Percentiles rank a stretch among this genome's conserved stretches.
phyloP scores from a whole-genome alignment of 2,329 filamentous ascomycete genomes.

The Penicillium glabrum region DNA sequence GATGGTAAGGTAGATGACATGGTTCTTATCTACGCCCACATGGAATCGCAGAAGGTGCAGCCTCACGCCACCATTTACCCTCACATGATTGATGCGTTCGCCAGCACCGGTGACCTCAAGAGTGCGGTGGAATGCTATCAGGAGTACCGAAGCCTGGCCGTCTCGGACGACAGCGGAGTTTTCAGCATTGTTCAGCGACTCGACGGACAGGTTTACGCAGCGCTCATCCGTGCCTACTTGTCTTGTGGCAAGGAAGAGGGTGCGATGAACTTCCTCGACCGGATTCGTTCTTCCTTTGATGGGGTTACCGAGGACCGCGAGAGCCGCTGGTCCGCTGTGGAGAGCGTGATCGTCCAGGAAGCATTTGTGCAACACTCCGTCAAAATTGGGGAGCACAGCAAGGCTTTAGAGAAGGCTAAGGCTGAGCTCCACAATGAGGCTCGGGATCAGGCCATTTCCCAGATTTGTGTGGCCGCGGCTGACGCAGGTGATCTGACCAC shows the following conservation, averaged over 20 bases:
- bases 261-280: conserved; percentile 81
- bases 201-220: conserved; percentile 83
- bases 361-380: conserved; percentile 80
- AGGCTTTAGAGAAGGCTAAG: conserved; percentile 74
- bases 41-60: conserved; percentile 74
- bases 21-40: conserved; percentile 86
- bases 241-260: conserved; percentile 76
- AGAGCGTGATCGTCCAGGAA: conserved; percentile 68
- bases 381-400: conserved; percentile 65
- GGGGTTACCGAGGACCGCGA: conserved; percentile 50
- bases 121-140: conserved; percentile 95
- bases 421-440: conserved; percentile 56
- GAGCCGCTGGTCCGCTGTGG: conserved; percentile 63
- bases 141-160: conserved; percentile 86
- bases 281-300: conserved; percentile 63
- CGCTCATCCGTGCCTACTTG: conserved; percentile 88
- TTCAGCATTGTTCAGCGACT: conserved; percentile 68
- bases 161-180: conserved; percentile 75
- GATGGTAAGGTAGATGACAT: conserved; percentile 81
- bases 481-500: conserved; percentile 71
- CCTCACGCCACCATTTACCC: conserved; percentile 83
- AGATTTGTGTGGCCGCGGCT: conserved; percentile 74
- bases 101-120: conserved; percentile 73
- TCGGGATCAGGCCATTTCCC: conserved; percentile 64
- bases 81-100: conserved; percentile 93